Base-by-base conservation (phyloP, 768 basidiomycete genomes). In the Lentinula detonsa region DNA sequence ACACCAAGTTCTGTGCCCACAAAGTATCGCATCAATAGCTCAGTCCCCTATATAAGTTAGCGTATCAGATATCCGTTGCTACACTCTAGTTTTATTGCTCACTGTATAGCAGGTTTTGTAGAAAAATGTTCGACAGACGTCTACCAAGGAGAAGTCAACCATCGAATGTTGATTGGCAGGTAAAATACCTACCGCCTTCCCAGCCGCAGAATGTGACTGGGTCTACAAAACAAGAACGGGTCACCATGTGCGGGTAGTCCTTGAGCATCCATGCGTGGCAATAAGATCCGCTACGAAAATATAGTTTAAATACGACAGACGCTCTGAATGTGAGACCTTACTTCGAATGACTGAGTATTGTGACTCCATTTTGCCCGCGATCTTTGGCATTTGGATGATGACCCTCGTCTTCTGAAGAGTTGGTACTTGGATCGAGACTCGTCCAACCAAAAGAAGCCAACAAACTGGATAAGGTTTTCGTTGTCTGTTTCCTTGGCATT, bases 261-360 rank as follows among this genome's bases (percentile, higher is more conserved):
- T 96, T 97, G 50, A 97, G 75, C 70, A 95, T 78, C 95, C 95
- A 97, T 5, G 89, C 88, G 71, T 97, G 95, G 1, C 81, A 75
- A 67, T 93, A 93, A 37, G 90, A 87, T 0, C 91, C 91, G 67
- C 89, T 90, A 64, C 7, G 23, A 57, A 33, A 3, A 16, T 59
- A 39, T 61, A 10, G 18, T 18, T 23, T 48, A 4, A 48, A 8
- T 10, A 48, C 8, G 46, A 11, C 8, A 7, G 21, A 23, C 21
- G 63, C 58, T 50, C 56, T 57, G 28, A 15, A 35, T 54, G 13
- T 59, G 28, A 57, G n/a, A n/a, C 65, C 85, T 51, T 62, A 91
- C 89, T 96, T 95, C 57, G 93, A 95, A 74, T 97, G 95, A 70
- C 91, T 93, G 59, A 96, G 65, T 65, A 96, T 72, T 0, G 86